Evolutionary conservation across 768 basidiomycete species (phyloP).

Genomic region (Omphalotus guepiniiformis): DNA sequence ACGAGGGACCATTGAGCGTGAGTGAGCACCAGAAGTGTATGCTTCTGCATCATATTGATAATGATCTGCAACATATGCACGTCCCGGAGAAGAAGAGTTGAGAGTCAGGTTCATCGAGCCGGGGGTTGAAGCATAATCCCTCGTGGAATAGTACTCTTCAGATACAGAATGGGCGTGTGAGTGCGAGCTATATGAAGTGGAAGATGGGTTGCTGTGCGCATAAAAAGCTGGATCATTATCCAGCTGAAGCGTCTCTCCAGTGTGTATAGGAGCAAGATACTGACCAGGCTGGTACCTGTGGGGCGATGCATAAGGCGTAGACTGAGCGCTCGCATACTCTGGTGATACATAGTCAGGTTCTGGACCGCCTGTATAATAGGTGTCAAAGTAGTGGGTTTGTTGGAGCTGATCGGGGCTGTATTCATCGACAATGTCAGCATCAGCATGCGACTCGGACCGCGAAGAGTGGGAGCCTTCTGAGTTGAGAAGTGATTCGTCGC

Average conservation of each 20-base stretch:
- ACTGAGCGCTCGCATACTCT: too few species aligned
- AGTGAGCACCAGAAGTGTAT: conserved; percentile 59
- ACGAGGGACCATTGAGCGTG: conserved; percentile 48
- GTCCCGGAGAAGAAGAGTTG: conserved; percentile 27
- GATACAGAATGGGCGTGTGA: conserved; percentile 13
- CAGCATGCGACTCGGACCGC: neutral
- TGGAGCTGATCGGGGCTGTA: conserved; percentile 11
- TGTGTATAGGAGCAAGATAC: conserved; percentile 55
- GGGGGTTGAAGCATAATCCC: conserved; percentile 29
- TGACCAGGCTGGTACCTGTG: conserved; percentile 59
- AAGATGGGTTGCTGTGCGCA: conserved; percentile 20
- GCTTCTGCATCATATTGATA: conserved; percentile 65
- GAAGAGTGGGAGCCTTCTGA: neutral
- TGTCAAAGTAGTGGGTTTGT: conserved; percentile 10
- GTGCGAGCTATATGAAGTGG: conserved; percentile 14
- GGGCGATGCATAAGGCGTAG: too few species aligned
- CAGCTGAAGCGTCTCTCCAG: conserved; percentile 60
- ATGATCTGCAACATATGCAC: too few species aligned
- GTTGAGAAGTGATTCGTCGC: conserved; percentile 6
- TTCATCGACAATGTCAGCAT: conserved; percentile 4
- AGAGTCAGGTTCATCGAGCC: conserved; percentile 30
- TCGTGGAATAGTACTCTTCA: conserved; percentile 32
- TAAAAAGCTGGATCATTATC: conserved; percentile 32
- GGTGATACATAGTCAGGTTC: conserved; percentile 7
- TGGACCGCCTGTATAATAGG: conserved; percentile 5